These are phyloP conservation scores for Nematocida sp. DNA, from an alignment of 371 early-diverging fungal genomes.

Conservation along the genomic window DNA sequence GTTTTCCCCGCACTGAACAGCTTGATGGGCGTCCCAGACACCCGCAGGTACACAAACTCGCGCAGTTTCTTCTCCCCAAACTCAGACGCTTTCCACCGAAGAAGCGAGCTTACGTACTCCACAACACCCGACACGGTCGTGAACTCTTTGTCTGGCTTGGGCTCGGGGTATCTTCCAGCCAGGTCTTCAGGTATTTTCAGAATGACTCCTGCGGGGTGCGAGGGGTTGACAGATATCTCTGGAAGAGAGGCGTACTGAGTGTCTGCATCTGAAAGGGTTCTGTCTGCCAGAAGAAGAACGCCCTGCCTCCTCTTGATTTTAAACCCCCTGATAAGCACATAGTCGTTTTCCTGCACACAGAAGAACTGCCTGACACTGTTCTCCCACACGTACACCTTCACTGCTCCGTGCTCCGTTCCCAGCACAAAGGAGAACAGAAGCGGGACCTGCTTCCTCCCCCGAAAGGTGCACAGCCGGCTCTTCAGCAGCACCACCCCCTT, in stretches of 20 bases:
- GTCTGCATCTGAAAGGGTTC: conserved; percentile 55
- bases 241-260: conserved; percentile 42
- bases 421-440: conserved; percentile 54
- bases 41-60: conserved; percentile 53
- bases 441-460: neutral
- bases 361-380: conserved; percentile 53
- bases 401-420: conserved; percentile 9
- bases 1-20: conserved; percentile 55
- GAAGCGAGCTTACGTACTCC: conserved; percentile 51
- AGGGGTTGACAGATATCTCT: conserved; percentile 34
- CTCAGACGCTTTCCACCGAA: conserved; percentile 21
- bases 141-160: conserved; percentile 29
- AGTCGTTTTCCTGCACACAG: conserved; percentile 55
- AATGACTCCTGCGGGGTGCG: conserved; percentile 10
- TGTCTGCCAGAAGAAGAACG: conserved; percentile 32
- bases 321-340: conserved; percentile 45
- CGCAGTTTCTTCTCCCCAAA: neutral
- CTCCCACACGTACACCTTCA: conserved; percentile 61
- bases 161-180: neutral
- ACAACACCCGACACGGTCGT: conserved; percentile 54
- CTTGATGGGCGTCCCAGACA: conserved; percentile 46
- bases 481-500: conserved; percentile 37
- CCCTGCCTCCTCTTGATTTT: conserved; percentile 35
- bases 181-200: neutral
- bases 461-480: conserved; percentile 23